Evolutionary conservation across 768 basidiomycete species (phyloP).

Genomic region (Serpula lacrymans): DNA sequence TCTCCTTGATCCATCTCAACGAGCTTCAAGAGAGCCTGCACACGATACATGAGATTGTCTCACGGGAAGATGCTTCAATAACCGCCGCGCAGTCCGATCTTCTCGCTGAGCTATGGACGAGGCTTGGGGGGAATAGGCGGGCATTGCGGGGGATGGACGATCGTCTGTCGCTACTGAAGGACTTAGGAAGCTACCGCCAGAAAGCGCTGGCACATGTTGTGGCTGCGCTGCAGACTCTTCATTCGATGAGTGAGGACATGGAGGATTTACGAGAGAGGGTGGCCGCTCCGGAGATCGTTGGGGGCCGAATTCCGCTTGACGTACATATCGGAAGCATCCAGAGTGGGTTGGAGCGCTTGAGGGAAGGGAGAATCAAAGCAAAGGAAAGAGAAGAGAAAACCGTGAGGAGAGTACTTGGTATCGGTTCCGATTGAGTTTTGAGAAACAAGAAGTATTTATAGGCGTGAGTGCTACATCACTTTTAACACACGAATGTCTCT

Average conservation of each 20-base stretch:
- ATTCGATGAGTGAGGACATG: slow-evolving; percentile 68
- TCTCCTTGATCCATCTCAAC: slow-evolving; percentile 52
- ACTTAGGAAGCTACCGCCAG: slow-evolving; percentile 54
- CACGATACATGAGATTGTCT: slow-evolving; percentile 54
- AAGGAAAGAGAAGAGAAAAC: slow-evolving; percentile 41
- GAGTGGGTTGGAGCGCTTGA: slow-evolving; percentile 53
- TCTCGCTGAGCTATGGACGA: slow-evolving; percentile 68
- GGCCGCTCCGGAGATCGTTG: slow-evolving; percentile 60
- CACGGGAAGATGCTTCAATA: slow-evolving; percentile 52
- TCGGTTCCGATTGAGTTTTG: slow-evolving; percentile 7
- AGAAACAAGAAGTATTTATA: background rate
- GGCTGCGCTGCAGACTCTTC: slow-evolving; percentile 57
- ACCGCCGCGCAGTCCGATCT: slow-evolving; percentile 47
- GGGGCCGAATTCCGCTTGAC: slow-evolving; percentile 58
- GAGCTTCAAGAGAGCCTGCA: slow-evolving; percentile 58
- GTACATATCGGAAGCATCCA: slow-evolving; percentile 76
- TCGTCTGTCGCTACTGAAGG: slow-evolving; percentile 51
- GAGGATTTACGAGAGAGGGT: slow-evolving; percentile 74
- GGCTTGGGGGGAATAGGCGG: slow-evolving; percentile 56
- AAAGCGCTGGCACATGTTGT: slow-evolving; percentile 65
- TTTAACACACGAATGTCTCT: no score
- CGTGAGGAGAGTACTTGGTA: slow-evolving; percentile 19
- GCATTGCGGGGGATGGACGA: slow-evolving; percentile 46
- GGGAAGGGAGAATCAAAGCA: slow-evolving; percentile 53
- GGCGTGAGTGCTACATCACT: no score